Evolutionary conservation across 1,284 basidiomycete genomes (phyloP), one percentile per base, ranked within the genome.

Genomic region (Ceratobasidium sp.): DNA sequence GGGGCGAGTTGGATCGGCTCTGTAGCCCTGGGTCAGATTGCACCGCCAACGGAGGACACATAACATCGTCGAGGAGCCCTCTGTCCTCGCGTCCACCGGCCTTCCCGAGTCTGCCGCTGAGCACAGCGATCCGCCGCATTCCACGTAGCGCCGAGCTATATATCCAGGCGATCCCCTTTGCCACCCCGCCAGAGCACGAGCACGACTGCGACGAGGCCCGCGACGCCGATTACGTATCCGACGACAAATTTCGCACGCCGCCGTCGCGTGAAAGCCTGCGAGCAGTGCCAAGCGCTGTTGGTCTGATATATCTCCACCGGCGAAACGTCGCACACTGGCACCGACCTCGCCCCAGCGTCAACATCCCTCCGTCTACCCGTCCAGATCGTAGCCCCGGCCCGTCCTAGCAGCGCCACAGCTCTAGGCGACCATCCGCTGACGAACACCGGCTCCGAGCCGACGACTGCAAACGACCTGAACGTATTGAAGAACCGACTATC

Each of bases 391-490:
- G 31, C 65, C 29, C 51, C 51, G 65, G 31, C 54, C 27, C 37
- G 24, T 34, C 53, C 39, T 53, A 59, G 39, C 29, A 31, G 24
- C 51, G 34, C 66, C n/a, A 1, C 54, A 37, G 31, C 54, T 48
- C 43, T 72, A 72, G 48, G 29, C 16, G 24, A 53, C 56, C 54
- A 31, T 14, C 43, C 31, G 56, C 34, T 72, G 68, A 72, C 68
- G 68, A 72, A 72, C 68, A 72, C 68, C 68, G 68, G 68, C 68
- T 29, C 34, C 41, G 51, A 19, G 68, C 68, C 68, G 68, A 72
- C 68, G 68, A 72, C 68, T 48, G 51, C 68, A 41, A 31, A 72
- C 68, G 68, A 72, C 31, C 58, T 48, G 46, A 59, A 61, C 68
- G 56, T 37, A 24, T 34, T 34, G 34, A 34, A 72, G 59, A 59